Evolutionary conservation across 441 rosid species (phyloP).

Genomic region (Mallotus japonicus): DNA sequence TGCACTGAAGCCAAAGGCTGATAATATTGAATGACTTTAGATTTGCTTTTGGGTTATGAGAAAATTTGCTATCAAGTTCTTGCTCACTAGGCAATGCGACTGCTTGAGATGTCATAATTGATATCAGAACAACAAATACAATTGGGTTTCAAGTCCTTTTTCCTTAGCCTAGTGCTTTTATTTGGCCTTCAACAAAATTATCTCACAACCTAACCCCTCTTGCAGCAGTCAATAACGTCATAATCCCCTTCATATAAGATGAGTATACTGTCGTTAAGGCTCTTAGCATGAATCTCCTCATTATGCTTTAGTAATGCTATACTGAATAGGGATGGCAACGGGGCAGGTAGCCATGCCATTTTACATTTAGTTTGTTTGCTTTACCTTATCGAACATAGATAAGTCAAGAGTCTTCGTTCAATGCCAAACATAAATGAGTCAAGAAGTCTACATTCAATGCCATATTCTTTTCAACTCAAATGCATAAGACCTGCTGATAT

Average conservation of each 20-base stretch:
- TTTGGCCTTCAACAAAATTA: not conserved
- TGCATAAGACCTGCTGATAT: too few relatives aligned
- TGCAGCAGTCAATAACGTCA: too few relatives aligned
- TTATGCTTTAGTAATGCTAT: too few relatives aligned
- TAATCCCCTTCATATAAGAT: too few relatives aligned
- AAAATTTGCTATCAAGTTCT: too few relatives aligned
- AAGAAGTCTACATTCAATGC: not conserved
- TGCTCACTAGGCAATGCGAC: too few relatives aligned
- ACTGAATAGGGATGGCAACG: too few relatives aligned
- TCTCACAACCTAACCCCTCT: not conserved
- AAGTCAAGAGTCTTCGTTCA: too few relatives aligned
- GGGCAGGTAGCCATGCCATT: too few relatives aligned
- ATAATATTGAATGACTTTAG: not conserved
- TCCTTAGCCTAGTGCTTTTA: not conserved
- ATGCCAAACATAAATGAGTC: not conserved
- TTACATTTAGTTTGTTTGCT: too few relatives aligned
- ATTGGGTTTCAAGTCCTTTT: not conserved
- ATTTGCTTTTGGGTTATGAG: not conserved
- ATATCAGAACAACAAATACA: not conserved
- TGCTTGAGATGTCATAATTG: not conserved
- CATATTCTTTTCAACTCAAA: not conserved
- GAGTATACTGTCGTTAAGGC: too few relatives aligned
- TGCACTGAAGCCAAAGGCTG: too few relatives aligned
- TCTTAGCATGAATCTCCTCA: not conserved
- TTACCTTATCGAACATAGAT: not conserved